Percentiles rank a stretch among this genome's conserved stretches.
Evolutionary conservation across 768 basidiomycete species (phyloP).

Genomic region (Rhizopogon sp.): DNA sequence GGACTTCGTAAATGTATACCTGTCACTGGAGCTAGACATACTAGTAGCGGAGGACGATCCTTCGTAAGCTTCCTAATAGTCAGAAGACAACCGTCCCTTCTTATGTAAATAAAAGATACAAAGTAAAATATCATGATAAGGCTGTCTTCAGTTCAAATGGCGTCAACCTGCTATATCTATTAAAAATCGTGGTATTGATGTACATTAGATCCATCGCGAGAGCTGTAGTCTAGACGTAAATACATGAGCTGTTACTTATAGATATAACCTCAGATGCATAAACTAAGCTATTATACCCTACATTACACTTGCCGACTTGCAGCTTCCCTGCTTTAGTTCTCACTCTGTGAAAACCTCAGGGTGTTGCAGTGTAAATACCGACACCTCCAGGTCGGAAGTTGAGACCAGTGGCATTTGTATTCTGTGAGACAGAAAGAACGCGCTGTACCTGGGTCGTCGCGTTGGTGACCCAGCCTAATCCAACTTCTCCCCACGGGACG

Average conservation of each 20-base stretch:
- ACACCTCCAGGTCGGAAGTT: constrained; percentile 11
- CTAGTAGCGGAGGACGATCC: no score
- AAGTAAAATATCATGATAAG: no score
- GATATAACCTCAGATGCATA: not conserved
- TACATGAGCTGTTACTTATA: not conserved
- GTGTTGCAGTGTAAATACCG: constrained; percentile 17
- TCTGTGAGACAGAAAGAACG: constrained; percentile 7
- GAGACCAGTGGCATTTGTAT: constrained; percentile 17
- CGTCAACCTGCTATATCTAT: no score
- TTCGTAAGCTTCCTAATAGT: no score
- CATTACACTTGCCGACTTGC: not conserved
- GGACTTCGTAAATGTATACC: no score
- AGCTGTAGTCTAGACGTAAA: not conserved
- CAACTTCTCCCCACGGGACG: constrained; percentile 15
- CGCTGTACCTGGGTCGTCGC: constrained; percentile 14
- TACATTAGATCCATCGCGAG: not conserved
- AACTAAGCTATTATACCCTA: not conserved
- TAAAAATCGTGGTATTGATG: no score
- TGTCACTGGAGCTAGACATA: no score
- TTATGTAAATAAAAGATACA: no score
- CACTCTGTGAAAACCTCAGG: not conserved
- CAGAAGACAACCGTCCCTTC: no score
- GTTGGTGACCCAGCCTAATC: constrained; percentile 12
- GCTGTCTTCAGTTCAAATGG: no score
- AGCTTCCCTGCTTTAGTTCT: not conserved